phyloP scores from a whole-genome alignment of 305 asterid species.

The Solanum chacoense region DNA sequence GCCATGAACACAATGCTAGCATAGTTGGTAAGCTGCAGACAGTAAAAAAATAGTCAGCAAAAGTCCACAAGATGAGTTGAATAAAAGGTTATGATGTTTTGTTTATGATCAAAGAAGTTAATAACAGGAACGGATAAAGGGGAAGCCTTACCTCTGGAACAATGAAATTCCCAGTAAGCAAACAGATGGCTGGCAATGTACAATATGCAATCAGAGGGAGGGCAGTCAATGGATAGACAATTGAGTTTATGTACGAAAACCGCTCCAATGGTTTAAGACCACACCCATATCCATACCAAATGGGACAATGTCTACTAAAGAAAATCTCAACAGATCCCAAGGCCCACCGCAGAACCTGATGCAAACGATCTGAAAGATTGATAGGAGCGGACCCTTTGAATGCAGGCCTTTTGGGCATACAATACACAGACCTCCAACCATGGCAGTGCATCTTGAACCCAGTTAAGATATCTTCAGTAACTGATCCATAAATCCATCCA shows the following conservation, averaged over 20 bases:
- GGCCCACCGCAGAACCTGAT: conserved; percentile 98
- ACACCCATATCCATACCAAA: conserved; percentile 94
- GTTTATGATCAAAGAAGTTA: background rate
- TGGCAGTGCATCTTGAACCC: conserved; percentile 98
- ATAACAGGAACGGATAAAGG: background rate
- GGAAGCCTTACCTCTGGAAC: conserved; percentile 65
- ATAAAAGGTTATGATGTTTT: background rate
- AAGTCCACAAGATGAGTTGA: background rate
- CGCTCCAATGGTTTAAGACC: conserved; percentile 89
- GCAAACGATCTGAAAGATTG: conserved; percentile 92
- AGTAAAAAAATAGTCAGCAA: background rate
- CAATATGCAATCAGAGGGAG: conserved; percentile 76
- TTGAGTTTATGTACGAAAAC: conserved; percentile 74
- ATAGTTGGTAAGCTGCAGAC: conserved; percentile 75
- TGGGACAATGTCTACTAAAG: conserved; percentile 88
- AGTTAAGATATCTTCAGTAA: conserved; percentile 93
- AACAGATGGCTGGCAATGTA: conserved; percentile 88
- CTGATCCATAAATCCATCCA: conserved; percentile 96
- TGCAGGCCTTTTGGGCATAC: conserved; percentile 82
- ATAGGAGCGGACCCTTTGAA: conserved; percentile 94
- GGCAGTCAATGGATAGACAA: conserved; percentile 81
- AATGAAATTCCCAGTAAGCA: conserved; percentile 76
- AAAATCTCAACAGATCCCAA: conserved; percentile 90
- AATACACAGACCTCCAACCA: conserved; percentile 93
- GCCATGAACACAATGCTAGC: conserved; percentile 80